phyloP scores from a whole-genome alignment of 305 asterid species.

The Fraxinus paxiana region DNA sequence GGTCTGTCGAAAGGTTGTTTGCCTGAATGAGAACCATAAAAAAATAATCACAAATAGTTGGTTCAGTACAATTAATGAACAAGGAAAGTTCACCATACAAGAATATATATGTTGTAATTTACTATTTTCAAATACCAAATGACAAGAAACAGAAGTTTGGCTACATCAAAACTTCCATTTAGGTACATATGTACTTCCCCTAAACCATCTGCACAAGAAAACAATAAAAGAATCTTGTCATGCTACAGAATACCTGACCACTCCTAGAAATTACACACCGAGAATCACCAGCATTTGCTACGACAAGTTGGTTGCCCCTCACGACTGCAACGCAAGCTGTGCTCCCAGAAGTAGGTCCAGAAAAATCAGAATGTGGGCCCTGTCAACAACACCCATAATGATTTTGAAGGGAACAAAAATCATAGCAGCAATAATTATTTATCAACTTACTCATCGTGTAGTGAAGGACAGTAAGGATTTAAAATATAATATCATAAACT shows the following conservation, averaged over 20 bases:
- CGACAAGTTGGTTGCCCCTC: constrained; percentile 71
- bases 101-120: background rate
- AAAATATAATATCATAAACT: background rate
- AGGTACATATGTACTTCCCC: background rate
- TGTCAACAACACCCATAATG: constrained; percentile 20
- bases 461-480: background rate
- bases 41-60: constrained; percentile 9
- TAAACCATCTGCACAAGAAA: background rate
- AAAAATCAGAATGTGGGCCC: constrained; percentile 94
- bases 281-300: constrained; percentile 96
- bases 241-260: constrained; percentile 62
- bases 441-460: background rate
- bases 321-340: constrained; percentile 85
- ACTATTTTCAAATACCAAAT: background rate
- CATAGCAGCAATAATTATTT: background rate
- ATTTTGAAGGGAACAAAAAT: background rate
- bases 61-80: background rate
- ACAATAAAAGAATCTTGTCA: background rate
- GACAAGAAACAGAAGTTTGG: background rate
- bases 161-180: background rate
- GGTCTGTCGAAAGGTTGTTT: constrained; percentile 85
- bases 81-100: background rate
- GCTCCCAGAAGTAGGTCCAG: constrained; percentile 91
- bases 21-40: constrained; percentile 45
- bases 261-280: constrained; percentile 94